Evolutionary conservation across 2,329 filamentous ascomycete species (phyloP), one percentile per base, ranked within the genome.

Genomic region (Exophiala spinifera): DNA sequence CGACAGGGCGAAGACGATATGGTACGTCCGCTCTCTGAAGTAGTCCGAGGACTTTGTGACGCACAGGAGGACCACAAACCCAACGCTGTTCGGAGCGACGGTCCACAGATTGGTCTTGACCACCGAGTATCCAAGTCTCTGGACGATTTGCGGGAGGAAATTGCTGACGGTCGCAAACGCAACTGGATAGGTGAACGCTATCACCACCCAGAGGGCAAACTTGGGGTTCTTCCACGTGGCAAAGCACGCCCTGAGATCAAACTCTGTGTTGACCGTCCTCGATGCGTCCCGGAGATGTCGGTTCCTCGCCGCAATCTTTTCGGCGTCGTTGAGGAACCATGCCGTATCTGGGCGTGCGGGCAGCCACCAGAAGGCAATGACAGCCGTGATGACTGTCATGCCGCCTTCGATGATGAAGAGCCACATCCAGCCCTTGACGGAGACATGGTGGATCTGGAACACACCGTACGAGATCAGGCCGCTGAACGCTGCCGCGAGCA

Each of bases 31-130:
- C 17, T 85, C 72, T n/a, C 84, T 78, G 3, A 79, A 76, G 49
- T 75, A 78, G 65, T 92, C 88, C 1, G 84, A 88, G 3, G 79
- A 70, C 62, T 90, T 91, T 0, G 87, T 88, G 0, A 91, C 75
- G 13, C 91, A 71, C 0, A 92, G 74, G 2, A 91, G 75, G 78
- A 90, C 85, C 1, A 81, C 79, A 0, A 88, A 87, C 1, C 88
- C 89, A 0, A 82, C 83, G 43, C 89, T 79, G 63, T 91, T 92
- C 1, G 89, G 89, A 0, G 88, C 89, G 0, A 92, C 88, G 0
- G 88, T 91, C 71, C 88, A 91, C 0, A 92, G 77, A 64, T 94
- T 92, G 0, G 88, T 91, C 63, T 83, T 82, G 56, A 83, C 76
- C n/a, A 74, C 77, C 46, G 67, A 61, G 65, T 79, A 83, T 8